Evolutionary conservation across 345 rosid genomes (phyloP).

Genomic region (Salix purpurea): DNA sequence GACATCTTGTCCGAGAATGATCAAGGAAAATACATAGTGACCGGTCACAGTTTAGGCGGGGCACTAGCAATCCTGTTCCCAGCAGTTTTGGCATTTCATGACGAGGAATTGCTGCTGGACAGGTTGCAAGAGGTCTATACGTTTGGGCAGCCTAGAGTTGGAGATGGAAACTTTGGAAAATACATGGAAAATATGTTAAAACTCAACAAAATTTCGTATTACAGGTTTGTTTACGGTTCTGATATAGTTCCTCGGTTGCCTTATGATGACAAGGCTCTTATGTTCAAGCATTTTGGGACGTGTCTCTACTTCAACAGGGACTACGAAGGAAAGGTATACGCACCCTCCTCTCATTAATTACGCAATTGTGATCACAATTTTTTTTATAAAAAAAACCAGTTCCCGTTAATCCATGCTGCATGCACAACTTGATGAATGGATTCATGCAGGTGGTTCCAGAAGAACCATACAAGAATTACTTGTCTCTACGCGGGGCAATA

Average conservation of each 20-base stretch:
- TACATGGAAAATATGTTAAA: constrained; percentile 46
- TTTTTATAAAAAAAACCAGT: too few species aligned
- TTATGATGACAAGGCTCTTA: constrained; percentile 14
- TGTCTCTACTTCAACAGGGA: neutral
- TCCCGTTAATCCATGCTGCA: too few species aligned
- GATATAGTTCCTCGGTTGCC: constrained; percentile 76
- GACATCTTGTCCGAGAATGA: constrained; percentile 27
- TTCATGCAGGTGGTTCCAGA: neutral
- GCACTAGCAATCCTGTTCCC: constrained; percentile 67
- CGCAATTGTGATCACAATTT: too few species aligned
- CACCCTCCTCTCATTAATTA: too few species aligned
- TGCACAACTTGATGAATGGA: too few species aligned
- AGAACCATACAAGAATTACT: neutral
- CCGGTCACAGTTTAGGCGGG: constrained; percentile 81
- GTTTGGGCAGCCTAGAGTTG: constrained; percentile 83
- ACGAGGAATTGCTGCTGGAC: constrained; percentile 45
- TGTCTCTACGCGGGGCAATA: neutral
- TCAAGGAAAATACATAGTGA: constrained; percentile 36
- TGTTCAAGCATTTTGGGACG: neutral
- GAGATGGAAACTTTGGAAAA: constrained; percentile 49
- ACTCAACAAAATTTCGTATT: constrained; percentile 34
- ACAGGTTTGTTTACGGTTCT: constrained; percentile 61
- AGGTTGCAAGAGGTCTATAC: constrained; percentile 62
- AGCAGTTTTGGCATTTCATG: constrained; percentile 45
- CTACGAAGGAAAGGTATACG: neutral